phyloP scores from a whole-genome alignment of 345 rosid genomes.

The Barbarea vulgaris region DNA sequence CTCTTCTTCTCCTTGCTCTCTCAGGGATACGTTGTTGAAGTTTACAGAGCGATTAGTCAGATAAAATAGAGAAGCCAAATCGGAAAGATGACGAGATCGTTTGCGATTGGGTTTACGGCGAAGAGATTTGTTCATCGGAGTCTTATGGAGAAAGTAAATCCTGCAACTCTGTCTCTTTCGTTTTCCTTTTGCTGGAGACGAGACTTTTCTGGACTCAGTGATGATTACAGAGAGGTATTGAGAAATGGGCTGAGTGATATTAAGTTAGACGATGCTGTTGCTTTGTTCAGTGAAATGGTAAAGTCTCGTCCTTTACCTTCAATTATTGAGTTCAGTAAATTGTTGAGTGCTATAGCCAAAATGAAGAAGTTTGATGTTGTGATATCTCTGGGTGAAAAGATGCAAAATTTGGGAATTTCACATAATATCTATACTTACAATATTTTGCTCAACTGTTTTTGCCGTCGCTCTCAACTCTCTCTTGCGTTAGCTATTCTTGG shows the following conservation, averaged over 20 bases:
- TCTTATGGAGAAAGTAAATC: too few species aligned
- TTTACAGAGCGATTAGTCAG: too few species aligned
- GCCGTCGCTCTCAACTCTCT: not conserved
- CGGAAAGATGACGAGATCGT: too few species aligned
- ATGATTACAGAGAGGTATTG: not conserved
- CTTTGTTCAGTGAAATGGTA: not conserved
- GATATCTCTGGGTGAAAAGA: not conserved
- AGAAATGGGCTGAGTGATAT: not conserved
- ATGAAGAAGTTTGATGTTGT: constrained; percentile 4
- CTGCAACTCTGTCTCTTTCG: too few species aligned
- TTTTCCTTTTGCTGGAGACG: too few species aligned
- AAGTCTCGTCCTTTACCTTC: not conserved
- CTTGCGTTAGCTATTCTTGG: not conserved
- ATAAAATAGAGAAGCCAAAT: too few species aligned
- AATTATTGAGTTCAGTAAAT: not conserved
- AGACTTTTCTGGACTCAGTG: too few species aligned
- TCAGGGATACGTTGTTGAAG: too few species aligned
- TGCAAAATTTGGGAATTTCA: not conserved
- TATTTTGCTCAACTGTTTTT: not conserved
- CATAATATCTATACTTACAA: not conserved
- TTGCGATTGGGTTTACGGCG: too few species aligned
- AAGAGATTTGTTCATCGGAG: too few species aligned
- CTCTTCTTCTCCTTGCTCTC: too few species aligned
- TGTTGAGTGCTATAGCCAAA: not conserved
- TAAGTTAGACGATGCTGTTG: not conserved